Base-by-base conservation (phyloP, 2,329 filamentous ascomycete genomes). In the Claviceps fusiformis region DNA sequence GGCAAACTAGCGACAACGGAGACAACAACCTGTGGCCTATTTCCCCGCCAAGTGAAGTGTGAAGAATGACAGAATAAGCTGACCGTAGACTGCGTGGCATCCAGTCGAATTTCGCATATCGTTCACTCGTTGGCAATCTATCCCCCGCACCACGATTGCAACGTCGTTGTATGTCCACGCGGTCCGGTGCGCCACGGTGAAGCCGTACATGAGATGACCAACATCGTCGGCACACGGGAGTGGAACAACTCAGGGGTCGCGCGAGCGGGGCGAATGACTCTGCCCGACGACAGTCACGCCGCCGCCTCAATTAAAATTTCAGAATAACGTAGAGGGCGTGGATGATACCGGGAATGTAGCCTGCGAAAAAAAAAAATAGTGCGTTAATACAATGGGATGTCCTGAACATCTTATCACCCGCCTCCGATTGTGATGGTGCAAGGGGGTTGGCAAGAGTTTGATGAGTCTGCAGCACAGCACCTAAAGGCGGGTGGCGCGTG, bases 291-390 rank as follows among this genome's bases (percentile, higher is more conserved):
- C 11, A 24, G 33, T 6, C 8, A 15, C 9, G 11, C 13, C 17
- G 37, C 5, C 2, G 27, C 33, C 11, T 19, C 33, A 13, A 44
- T 19, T 54, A 54, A 37, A 24, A 35, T 27, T 53, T 44, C 37
- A 54, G 13, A 24, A 95, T 93, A 67, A 95, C 91, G 80, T 93
- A 95, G 76, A 95, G 75, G 59, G 90, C 90, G 77, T 95, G 90
- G 71, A 95, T 89, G 75, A 95, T 91, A 71, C 89, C 87, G 61
- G 86, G 86, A 65, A 91, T 79, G 68, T 78, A 78, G 67, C 74
- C 74, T 76, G 53, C 41, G 24, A n/a, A 19, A 41, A 17, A 19
- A 9, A 9, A 3, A 27, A 0, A 5, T n/a, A n/a, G n/a, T n/a
- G 19, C 29, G 45, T 54, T 39, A 57, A 27, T 24, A 29, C 9